These are phyloP conservation scores for Pichia sp. DNA, from an alignment of 1,139 yeast species.

Conservation along the genomic window DNA sequence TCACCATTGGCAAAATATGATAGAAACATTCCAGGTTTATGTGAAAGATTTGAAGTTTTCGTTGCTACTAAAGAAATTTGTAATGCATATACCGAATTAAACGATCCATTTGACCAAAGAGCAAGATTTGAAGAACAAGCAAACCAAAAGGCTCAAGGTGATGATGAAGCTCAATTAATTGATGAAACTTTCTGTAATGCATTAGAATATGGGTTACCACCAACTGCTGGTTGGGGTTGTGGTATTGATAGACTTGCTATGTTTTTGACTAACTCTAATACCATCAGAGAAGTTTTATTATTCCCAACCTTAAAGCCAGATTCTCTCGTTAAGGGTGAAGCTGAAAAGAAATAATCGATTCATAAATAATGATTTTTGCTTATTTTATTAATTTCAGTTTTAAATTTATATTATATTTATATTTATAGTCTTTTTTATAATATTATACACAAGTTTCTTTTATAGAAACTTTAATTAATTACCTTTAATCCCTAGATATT, in stretches of 20 bases:
- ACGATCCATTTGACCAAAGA: constrained; percentile 98
- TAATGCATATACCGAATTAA: constrained; percentile 98
- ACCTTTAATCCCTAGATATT: background rate
- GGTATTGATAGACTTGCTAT: constrained; percentile 98
- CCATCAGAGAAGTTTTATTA: constrained; percentile 93
- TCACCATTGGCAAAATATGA: constrained; percentile 97
- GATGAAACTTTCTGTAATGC: constrained; percentile 98
- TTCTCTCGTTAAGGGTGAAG: constrained; percentile 32
- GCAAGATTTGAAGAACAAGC: constrained; percentile 98
- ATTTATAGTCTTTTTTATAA: background rate
- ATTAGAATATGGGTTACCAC: constrained; percentile 96
- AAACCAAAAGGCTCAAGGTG: constrained; percentile 97
- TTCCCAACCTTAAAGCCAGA: constrained; percentile 99
- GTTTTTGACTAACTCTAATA: constrained; percentile 95
- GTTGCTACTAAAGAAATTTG: constrained; percentile 98
- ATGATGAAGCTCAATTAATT: constrained; percentile 94
- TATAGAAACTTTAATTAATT: background rate
- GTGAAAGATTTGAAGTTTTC: constrained; percentile 97
- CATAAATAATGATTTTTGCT: background rate
- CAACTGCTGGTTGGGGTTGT: constrained; percentile 99
- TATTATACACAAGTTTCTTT: background rate
- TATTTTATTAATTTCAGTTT: background rate
- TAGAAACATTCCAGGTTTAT: constrained; percentile 84
- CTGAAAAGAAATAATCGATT: constrained; percentile 19
- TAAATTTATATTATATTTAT: background rate